These are phyloP conservation scores for Afroboletus lepidellus DNA, from an alignment of 1,284 basidiomycete genomes.

Conservation along the genomic window DNA sequence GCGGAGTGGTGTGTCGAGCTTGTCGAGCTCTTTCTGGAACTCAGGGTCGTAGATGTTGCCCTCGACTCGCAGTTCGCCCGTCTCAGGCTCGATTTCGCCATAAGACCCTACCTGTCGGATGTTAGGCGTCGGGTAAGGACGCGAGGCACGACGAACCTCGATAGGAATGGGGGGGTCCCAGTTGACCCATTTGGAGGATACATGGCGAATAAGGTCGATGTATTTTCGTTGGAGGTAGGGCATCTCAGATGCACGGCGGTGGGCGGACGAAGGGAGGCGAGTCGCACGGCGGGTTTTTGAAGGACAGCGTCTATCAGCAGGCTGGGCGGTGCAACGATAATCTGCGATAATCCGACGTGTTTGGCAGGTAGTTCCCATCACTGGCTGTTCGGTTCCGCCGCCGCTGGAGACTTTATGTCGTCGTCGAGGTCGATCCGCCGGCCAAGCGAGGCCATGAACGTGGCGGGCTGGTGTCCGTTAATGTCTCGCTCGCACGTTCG, in stretches of 20 bases:
- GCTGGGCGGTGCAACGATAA: background rate
- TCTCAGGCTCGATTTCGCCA: constrained; percentile 19
- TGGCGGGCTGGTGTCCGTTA: background rate
- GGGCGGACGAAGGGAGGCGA: too few relatives aligned
- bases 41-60: constrained; percentile 26
- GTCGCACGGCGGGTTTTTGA: background rate
- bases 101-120: constrained; percentile 26
- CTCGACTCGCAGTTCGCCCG: constrained; percentile 20
- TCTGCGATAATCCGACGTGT: background rate
- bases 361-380: too few relatives aligned
- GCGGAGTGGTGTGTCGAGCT: background rate
- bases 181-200: constrained; percentile 31
- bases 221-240: constrained; percentile 26
- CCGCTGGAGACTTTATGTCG: too few relatives aligned
- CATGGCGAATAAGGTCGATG: constrained; percentile 21
- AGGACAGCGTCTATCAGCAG: background rate
- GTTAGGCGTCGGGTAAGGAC: background rate
- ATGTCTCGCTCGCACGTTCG: background rate
- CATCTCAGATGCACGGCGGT: too few relatives aligned
- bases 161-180: constrained; percentile 31
- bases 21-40: constrained; percentile 21
- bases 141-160: constrained; percentile 14
- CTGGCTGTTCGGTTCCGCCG: too few relatives aligned
- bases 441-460: too few relatives aligned
- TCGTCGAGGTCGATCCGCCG: too few relatives aligned